Conservation (phyloP, 202 grass and related monocot genomes). For the Elaeis oleifera region DNA sequence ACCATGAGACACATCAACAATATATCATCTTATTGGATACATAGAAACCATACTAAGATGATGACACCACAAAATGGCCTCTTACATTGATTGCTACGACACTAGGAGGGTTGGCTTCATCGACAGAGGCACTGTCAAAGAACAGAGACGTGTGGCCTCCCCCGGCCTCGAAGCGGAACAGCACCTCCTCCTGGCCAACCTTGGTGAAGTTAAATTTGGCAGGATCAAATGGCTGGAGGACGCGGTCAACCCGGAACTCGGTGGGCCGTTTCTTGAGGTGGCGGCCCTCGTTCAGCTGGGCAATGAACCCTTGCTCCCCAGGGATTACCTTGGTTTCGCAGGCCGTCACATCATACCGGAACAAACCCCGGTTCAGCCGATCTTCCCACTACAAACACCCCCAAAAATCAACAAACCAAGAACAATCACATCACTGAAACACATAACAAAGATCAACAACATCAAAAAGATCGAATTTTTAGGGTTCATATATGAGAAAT, state of each 20-base stretch:
- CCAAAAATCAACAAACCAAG: not conserved
- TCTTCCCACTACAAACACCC: conserved; percentile 74
- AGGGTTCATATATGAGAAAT: conserved; percentile 1
- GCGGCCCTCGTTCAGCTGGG: conserved; percentile 92
- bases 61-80: not conserved
- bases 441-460: not conserved
- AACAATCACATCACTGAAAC: not conserved
- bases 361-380: conserved; percentile 64
- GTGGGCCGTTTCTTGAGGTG: conserved; percentile 96
- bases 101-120: conserved; percentile 32
- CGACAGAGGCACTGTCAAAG: conserved; percentile 36
- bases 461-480: not conserved
- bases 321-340: conserved; percentile 96
- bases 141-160: conserved; percentile 34
- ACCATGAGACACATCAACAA: not conserved
- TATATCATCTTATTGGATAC: too few relatives aligned
- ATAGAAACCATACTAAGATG: too few relatives aligned
- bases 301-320: conserved; percentile 70
- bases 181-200: conserved; percentile 92
- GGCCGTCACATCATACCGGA: conserved; percentile 89
- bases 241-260: conserved; percentile 83
- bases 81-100: conserved; percentile 81
- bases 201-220: conserved; percentile 99
- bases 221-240: conserved; percentile 83
- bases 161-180: conserved; percentile 77